Evolutionary conservation across 805 yeast species (phyloP).

Genomic region (Ascoidea asiatica): DNA sequence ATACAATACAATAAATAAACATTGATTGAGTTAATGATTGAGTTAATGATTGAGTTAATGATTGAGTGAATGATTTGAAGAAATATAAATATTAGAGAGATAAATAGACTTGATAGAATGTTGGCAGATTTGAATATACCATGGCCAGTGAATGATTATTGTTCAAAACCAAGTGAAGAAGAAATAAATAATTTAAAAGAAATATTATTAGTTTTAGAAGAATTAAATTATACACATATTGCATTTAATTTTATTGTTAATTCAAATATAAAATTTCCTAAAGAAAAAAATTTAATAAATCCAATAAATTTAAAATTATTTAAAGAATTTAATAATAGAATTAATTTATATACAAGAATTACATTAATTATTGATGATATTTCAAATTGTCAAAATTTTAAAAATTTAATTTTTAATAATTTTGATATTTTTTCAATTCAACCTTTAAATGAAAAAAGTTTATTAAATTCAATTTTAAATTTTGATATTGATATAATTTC

Average conservation of each 20-base stretch:
- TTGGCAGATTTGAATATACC: slow-evolving; percentile 57
- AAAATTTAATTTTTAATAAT: slow-evolving; percentile 22
- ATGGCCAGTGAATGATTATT: slow-evolving; percentile 50
- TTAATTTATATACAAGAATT: slow-evolving; percentile 51
- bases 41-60: too few relatives aligned
- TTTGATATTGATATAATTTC: slow-evolving; percentile 76
- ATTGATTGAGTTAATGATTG: too few relatives aligned
- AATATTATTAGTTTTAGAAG: slow-evolving; percentile 37
- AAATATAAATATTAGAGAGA: too few relatives aligned
- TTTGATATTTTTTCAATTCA: slow-evolving; percentile 77
- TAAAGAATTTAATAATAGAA: slow-evolving; percentile 19
- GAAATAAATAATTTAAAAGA: slow-evolving; percentile 33
- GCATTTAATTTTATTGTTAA: slow-evolving; percentile 57
- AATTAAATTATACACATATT: slow-evolving; percentile 59
- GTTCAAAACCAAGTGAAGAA: slow-evolving; percentile 22
- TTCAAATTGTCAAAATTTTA: slow-evolving; percentile 49
- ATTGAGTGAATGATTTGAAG: too few relatives aligned
- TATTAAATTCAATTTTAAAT: slow-evolving; percentile 59
- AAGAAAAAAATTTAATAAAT: slow-evolving; percentile 21
- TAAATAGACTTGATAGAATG: too few relatives aligned
- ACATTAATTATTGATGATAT: slow-evolving; percentile 72
- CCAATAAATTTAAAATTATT: slow-evolving; percentile 26
- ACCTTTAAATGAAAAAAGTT: slow-evolving; percentile 69
- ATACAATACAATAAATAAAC: too few relatives aligned
- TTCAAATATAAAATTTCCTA: slow-evolving; percentile 39